phyloP scores from a whole-genome alignment of 2,329 filamentous ascomycete genomes.

The Neurospora crassa region DNA sequence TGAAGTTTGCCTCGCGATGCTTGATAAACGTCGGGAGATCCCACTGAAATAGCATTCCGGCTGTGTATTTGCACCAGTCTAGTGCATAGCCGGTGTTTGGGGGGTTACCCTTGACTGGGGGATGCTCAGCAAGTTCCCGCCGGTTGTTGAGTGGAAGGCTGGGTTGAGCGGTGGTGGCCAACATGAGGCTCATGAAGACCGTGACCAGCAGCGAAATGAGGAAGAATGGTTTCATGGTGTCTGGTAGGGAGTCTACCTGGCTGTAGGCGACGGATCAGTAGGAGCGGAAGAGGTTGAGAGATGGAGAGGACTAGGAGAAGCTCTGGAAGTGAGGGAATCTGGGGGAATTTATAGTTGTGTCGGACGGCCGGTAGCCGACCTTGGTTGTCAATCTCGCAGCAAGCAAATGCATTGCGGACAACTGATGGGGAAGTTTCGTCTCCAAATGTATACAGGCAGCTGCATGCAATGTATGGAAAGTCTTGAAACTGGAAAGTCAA shows the following conservation, averaged over 20 bases:
- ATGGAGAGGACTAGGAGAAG: background rate
- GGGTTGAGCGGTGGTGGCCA: conserved; percentile 4
- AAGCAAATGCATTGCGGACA: background rate
- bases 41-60: conserved; percentile 31
- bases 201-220: conserved; percentile 14
- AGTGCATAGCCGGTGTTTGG: conserved; percentile 29
- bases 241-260: background rate
- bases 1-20: conserved; percentile 25
- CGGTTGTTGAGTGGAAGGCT: background rate
- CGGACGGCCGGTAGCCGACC: background rate
- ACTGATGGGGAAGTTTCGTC: background rate
- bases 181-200: conserved; percentile 1
- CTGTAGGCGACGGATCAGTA: background rate
- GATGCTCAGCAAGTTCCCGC: background rate
- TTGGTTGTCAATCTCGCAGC: background rate
- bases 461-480: no score
- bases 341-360: background rate
- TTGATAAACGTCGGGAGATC: conserved; percentile 30
- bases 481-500: no score
- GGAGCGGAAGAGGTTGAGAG: background rate
- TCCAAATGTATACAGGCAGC: background rate
- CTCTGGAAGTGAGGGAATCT: background rate
- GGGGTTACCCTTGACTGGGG: background rate
- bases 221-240: conserved; percentile 24
- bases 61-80: background rate